Evolutionary conservation across 2,329 filamentous ascomycete genomes (phyloP).

Genomic region (Zalaria obscura): DNA sequence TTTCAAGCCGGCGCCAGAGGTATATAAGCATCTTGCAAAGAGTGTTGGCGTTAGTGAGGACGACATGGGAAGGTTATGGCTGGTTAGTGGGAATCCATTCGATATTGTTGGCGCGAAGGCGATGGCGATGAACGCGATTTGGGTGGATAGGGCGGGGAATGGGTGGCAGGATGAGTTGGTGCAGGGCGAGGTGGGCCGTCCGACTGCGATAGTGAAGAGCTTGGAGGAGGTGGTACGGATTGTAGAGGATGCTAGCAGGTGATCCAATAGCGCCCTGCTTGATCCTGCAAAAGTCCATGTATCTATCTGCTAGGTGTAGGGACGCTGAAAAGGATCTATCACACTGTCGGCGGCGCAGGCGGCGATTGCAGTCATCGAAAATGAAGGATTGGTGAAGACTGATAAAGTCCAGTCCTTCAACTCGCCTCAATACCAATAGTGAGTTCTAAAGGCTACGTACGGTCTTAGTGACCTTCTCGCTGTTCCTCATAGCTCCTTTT

Average conservation of each 20-base stretch:
- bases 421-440: too few species aligned
- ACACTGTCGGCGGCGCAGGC: too few species aligned
- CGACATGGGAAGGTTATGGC: constrained; percentile 42
- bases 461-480: too few species aligned
- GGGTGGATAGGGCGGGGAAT: constrained; percentile 48
- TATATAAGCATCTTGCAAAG: constrained; percentile 46
- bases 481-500: too few species aligned
- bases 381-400: too few species aligned
- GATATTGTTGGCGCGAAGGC: constrained; percentile 52
- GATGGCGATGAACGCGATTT: constrained; percentile 48
- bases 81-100: constrained; percentile 61
- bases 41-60: constrained; percentile 32
- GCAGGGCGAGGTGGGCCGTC: constrained; percentile 26
- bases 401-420: too few species aligned
- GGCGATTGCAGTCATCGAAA: too few species aligned
- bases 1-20: constrained; percentile 52
- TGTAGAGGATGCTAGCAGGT: constrained; percentile 11
- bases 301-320: too few species aligned
- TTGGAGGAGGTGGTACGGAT: constrained; percentile 42
- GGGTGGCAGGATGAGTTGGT: constrained; percentile 54
- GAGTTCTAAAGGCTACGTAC: too few species aligned
- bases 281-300: too few species aligned
- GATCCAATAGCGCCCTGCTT: too few species aligned
- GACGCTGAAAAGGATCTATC: too few species aligned
- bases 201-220: constrained; percentile 39